Evolutionary conservation across 768 basidiomycete genomes (phyloP).

Genomic region (Serpula lacrymans): DNA sequence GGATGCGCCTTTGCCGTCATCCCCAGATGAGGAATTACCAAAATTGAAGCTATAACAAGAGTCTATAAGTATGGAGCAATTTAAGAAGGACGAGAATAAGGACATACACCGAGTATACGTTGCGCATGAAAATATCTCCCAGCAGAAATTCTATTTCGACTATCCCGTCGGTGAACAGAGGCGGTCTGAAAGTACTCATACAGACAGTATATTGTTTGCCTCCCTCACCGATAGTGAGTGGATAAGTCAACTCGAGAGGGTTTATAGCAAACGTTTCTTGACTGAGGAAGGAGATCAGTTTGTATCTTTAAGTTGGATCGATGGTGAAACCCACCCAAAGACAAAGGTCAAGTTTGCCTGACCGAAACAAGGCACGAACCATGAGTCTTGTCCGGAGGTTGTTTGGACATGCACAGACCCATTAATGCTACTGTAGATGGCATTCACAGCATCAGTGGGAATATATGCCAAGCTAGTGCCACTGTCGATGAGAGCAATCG

Average conservation of each 20-base stretch:
- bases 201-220: conserved; percentile 38
- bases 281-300: conserved; percentile 11
- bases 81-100: background rate
- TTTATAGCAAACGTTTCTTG: conserved; percentile 36
- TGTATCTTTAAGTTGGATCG: background rate
- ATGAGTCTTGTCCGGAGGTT: conserved; percentile 24
- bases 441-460: conserved; percentile 30
- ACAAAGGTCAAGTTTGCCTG: conserved; percentile 27
- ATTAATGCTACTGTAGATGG: conserved; percentile 36
- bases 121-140: conserved; percentile 44
- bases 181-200: conserved; percentile 28
- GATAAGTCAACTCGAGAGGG: conserved; percentile 40
- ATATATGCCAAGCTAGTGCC: conserved; percentile 39
- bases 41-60: conserved; percentile 36
- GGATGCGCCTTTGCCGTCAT: conserved; percentile 26
- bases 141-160: conserved; percentile 37
- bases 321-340: conserved; percentile 9
- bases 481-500: conserved; percentile 41
- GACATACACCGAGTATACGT: conserved; percentile 42
- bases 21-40: conserved; percentile 24
- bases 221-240: conserved; percentile 19
- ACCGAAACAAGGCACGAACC: conserved; percentile 34
- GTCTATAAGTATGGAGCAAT: background rate
- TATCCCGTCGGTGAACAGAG: conserved; percentile 17
- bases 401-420: conserved; percentile 33